Base-by-base conservation (phyloP, 2,329 filamentous ascomycete species). In the Aspergillus hortae region DNA sequence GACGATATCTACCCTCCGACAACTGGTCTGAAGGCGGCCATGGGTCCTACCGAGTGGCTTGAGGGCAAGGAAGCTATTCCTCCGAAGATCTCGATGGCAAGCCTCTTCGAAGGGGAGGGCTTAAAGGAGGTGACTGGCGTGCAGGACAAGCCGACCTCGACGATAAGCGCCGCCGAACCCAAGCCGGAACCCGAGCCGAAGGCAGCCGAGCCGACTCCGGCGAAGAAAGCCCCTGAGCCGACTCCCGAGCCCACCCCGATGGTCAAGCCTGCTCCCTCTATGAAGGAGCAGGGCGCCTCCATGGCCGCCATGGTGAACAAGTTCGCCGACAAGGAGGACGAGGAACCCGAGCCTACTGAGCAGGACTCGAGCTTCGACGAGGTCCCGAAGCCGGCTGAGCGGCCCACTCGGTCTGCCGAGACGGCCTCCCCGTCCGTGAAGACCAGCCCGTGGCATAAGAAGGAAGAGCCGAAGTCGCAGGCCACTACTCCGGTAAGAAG, bases 1-100 rank as follows among this genome's bases (percentile, higher is more conserved):
- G 90, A 91, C 55, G 94, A 99, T 68, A 96, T 99, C 65, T 99
- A 90, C 73, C 94, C 92, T 40, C 92, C 94, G 10, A 87, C 91
- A 11, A 79, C 80, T 51, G 92, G 94, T 55, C 71, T 82, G 49
- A 95, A 90, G 74, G 84, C 94, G 46, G 92, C 88, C 53, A 83
- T 95, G 66, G 88, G 85, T 51, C 83, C 88, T 38, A 75, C 81
- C 43, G 92, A 97, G 61, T 99, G 92, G 92, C 80, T 96, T 48
- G 80, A 80, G 12, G 94, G 94, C 58, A 94, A 95, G 77, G 87
- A 87, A 14, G 90, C 79, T 6, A 73, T 95, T 40, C 92, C 94
- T 6, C 80, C 91, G 54, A 97, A 96, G 80, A 92, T 99, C 67
- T 92, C 94, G 60, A 83, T 99, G 62, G 92, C 95, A 72, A 92